Conservation (phyloP, 148 eudicot genomes). For the Fallopia convolvulus region DNA sequence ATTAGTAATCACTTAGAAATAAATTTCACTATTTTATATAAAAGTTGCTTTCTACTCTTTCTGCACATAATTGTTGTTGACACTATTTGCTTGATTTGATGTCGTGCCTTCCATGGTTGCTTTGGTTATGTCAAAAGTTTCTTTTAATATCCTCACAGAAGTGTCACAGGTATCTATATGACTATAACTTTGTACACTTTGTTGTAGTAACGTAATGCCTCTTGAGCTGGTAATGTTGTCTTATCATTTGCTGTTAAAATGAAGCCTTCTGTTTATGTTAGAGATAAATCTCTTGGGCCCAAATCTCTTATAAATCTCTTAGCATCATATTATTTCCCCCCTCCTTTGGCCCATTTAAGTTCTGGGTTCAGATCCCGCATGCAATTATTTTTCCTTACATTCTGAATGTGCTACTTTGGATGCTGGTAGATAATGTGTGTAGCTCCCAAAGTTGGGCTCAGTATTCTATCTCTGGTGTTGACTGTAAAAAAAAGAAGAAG, state of each 20-base stretch:
- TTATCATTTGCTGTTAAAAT: neutral
- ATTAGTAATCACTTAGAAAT: neutral
- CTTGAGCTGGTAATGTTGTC: neutral
- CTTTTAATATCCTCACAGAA: neutral
- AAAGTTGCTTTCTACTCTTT: neutral
- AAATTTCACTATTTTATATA: neutral
- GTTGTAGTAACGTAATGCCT: neutral
- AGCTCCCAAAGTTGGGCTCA: neutral
- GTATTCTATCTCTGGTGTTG: neutral
- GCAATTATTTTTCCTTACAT: neutral
- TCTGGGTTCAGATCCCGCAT: neutral
- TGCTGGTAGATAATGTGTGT: neutral
- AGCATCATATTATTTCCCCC: neutral
- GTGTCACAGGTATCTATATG: slow-evolving; percentile 1
- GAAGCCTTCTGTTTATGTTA: neutral
- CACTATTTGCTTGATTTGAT: neutral
- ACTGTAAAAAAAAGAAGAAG: neutral
- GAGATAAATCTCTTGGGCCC: neutral
- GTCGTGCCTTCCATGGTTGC: neutral
- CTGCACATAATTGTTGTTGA: neutral
- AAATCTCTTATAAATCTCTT: neutral
- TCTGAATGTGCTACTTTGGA: neutral
- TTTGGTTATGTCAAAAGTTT: neutral
- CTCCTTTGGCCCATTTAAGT: neutral
- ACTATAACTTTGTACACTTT: neutral